Conservation (phyloP, 352 stramenopile species). For the Phytophthora capsici region DNA sequence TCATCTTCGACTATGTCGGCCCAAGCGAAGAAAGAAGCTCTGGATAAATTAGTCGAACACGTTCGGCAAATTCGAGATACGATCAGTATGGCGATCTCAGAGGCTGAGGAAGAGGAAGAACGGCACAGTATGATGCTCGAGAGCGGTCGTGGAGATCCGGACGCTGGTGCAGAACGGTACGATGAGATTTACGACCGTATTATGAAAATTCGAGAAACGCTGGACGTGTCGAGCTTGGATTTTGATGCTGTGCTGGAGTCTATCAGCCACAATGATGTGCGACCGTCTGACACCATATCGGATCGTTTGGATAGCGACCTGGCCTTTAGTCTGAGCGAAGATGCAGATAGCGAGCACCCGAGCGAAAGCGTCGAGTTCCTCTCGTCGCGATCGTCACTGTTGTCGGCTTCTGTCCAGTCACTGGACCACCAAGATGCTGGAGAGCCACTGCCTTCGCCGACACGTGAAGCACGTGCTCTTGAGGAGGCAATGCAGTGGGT, state of each 20-base stretch:
- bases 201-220: slow-evolving; percentile 53
- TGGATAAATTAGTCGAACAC: slow-evolving; percentile 65
- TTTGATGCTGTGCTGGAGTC: slow-evolving; percentile 54
- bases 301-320: slow-evolving; percentile 28
- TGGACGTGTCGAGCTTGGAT: slow-evolving; percentile 55
- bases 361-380: slow-evolving; percentile 32
- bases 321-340: slow-evolving; percentile 35
- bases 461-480: slow-evolving; percentile 29
- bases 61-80: slow-evolving; percentile 74
- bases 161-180: slow-evolving; percentile 35
- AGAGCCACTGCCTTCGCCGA: slow-evolving; percentile 29
- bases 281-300: slow-evolving; percentile 24
- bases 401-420: slow-evolving; percentile 35
- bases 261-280: slow-evolving; percentile 30
- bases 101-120: slow-evolving; percentile 56
- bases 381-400: slow-evolving; percentile 38
- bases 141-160: slow-evolving; percentile 27
- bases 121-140: slow-evolving; percentile 35
- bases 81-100: slow-evolving; percentile 68
- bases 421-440: slow-evolving; percentile 44
- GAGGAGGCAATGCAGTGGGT: slow-evolving; percentile 47
- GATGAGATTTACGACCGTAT: slow-evolving; percentile 62
- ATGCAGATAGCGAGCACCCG: slow-evolving; percentile 19
- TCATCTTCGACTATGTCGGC: slow-evolving; percentile 39
- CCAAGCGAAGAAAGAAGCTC: slow-evolving; percentile 45